Evolutionary conservation across 2,329 filamentous ascomycete species (phyloP), one percentile per base, ranked within the genome.

Genomic region (Aspergillus puulaauensis): DNA sequence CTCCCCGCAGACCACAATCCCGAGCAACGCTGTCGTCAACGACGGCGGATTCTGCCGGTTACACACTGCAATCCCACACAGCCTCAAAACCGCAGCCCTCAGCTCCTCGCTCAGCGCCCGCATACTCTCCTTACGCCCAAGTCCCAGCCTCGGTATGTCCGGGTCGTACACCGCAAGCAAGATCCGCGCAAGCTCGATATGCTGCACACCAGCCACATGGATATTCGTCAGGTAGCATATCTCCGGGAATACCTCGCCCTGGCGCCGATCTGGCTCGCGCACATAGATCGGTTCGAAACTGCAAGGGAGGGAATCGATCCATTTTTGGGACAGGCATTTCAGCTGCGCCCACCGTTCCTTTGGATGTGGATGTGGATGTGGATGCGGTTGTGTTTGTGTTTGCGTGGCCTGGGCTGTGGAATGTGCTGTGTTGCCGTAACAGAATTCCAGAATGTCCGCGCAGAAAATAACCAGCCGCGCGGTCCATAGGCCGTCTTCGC

Each of bases 371-470:
- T 19, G 19, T 19, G 19, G 19, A 19, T 19, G 19, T 2, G 19
- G 19, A 2, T 19, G 19, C 2, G 19, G 19, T 2, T 19, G 21
- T 24, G 7, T n/a, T 15, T 45, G 51, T 6, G 37, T 11, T n/a
- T 19, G 37, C 11, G 49, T 31, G 15, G 6, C 41, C 19, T 31
- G 27, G 7, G 2, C 24, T 21, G 8, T 31, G 27, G 27, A 31
- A 31, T 31, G 27, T 6, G 39, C 24, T 8, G 50, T 43, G 50
- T 44, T 52, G 56, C 72, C 58, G 63, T 86, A 88, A 66, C 85
- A 88, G 62, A 81, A 86, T 55, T 85, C 82, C n/a, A 88, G 71
- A 0, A 86, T 81, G 58, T 86, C 83, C 12, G 84, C 83, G 51
- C 84, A 83, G 61, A 85, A 82, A 2, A 85, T 76, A 0, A 88